Base-by-base conservation (phyloP, 2,329 filamentous ascomycete species). In the Fusarium secorum region DNA sequence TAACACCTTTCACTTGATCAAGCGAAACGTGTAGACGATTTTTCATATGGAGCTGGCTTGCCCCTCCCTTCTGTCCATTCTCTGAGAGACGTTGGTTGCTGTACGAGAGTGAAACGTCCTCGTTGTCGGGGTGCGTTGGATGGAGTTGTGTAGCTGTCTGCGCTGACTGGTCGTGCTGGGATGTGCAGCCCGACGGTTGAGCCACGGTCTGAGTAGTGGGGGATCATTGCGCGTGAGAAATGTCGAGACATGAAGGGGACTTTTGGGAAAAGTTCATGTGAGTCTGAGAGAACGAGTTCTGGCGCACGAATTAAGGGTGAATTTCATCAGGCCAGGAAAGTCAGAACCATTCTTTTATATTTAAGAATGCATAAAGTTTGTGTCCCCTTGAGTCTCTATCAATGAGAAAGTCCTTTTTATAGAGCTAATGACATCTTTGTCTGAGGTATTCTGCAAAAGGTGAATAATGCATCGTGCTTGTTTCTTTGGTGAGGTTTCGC, bases 301-400 rank as follows among this genome's bases (percentile, higher is more conserved):
- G 5, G 18, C 13, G 0, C 3, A 26, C 2, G 11, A 22, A 24
- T 33, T 3, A 48, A 22, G 15, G 20, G 20, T 0, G 22, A n/a
- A 20, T n/a, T 39, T 39, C 3, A 26, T 10, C 24, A 13, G 42
- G 42, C 4, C 1, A 14, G 42, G 8, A 20, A 36, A 11, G 35
- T 10, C 9, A 42, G 30, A 22, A 2, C 17, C 0, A 14, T 20
- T 10, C 6, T 24, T 15, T 8, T 20, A 35, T 51, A 26, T 4
- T 3, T 1, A 17, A 7, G 1, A 33, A 5, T 2, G 3, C 2
- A 11, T 0, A 4, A 14, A 14, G 4, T 7, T 5, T 18, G 6
- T 14, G 4, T 10, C 46, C 10, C 3, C 1, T 26, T 32, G 20
- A 1, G 11, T 10, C 10, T 1, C 5, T 0, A 3, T 11, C 2